These are phyloP conservation scores for Stemphylium vesicarium DNA, from an alignment of 2,329 filamentous ascomycete species.

Conservation along the genomic window DNA sequence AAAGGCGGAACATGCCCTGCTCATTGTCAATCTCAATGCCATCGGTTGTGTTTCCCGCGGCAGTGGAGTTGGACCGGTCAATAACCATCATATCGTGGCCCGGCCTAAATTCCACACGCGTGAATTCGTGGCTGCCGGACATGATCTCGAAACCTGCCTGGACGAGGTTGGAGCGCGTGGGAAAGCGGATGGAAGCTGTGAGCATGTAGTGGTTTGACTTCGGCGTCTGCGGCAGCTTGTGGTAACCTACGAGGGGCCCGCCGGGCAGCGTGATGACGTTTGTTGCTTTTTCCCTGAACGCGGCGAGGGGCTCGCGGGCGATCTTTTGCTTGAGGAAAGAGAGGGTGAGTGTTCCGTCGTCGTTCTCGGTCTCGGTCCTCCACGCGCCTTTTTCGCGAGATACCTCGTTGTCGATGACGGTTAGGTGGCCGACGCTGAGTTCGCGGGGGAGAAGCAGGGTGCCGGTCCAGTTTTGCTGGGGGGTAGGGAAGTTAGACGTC, in stretches of 20 bases:
- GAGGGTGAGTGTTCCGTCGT: slow-evolving; percentile 47
- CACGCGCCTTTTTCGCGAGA: slow-evolving; percentile 50
- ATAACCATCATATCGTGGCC: slow-evolving; percentile 56
- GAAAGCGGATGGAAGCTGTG: slow-evolving; percentile 48
- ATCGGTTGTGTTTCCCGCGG: slow-evolving; percentile 48
- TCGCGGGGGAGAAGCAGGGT: slow-evolving; percentile 53
- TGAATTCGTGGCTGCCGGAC: slow-evolving; percentile 50
- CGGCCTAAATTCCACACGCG: slow-evolving; percentile 34
- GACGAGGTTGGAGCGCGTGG: slow-evolving; percentile 43
- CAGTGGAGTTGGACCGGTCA: slow-evolving; percentile 52
- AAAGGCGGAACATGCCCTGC: slow-evolving; percentile 50
- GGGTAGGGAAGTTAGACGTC: slow-evolving; percentile 46
- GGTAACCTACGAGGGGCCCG: slow-evolving; percentile 12
- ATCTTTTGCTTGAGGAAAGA: slow-evolving; percentile 50
- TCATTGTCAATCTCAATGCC: slow-evolving; percentile 50
- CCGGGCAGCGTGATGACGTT: slow-evolving; percentile 21
- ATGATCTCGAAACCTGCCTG: slow-evolving; percentile 54
- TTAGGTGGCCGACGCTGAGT: slow-evolving; percentile 51
- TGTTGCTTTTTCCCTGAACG: slow-evolving; percentile 38
- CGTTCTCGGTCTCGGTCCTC: slow-evolving; percentile 39
- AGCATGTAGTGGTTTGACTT: slow-evolving; percentile 51
- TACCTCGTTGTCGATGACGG: slow-evolving; percentile 53
- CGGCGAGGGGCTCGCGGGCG: slow-evolving; percentile 46
- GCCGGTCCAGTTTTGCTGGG: slow-evolving; percentile 55
- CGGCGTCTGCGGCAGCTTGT: slow-evolving; percentile 17